phyloP scores from a whole-genome alignment of 2,329 filamentous ascomycete species.

The Aspergillus sp. region DNA sequence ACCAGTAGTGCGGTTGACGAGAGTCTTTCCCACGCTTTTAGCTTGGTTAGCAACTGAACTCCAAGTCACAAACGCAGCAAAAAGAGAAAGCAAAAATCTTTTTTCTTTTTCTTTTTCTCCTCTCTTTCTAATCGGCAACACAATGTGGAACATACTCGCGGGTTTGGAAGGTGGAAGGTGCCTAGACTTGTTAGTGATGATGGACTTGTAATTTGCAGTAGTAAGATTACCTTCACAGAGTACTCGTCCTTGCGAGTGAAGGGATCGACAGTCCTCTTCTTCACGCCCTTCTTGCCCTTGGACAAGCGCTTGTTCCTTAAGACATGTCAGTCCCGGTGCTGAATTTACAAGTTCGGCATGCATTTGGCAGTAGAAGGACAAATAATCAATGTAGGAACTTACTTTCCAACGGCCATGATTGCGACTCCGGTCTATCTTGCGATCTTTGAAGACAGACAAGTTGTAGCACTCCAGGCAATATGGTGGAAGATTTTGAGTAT shows the following conservation, averaged over 20 bases:
- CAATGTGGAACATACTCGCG: conserved; percentile 67
- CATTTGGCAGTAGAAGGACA: background rate
- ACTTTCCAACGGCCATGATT: conserved; percentile 80
- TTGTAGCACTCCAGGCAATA: conserved; percentile 33
- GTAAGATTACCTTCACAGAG: conserved; percentile 69
- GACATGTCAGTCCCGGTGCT: conserved; percentile 7
- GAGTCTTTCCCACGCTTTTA: conserved; percentile 92
- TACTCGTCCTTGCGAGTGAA: conserved; percentile 99
- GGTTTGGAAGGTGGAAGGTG: conserved; percentile 88
- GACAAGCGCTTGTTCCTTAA: conserved; percentile 98
- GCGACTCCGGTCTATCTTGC: conserved; percentile 46
- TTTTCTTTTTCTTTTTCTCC: too few relatives aligned
- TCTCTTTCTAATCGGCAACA: background rate
- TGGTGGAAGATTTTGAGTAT: conserved; percentile 30
- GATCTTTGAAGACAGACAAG: conserved; percentile 35
- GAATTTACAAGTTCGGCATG: background rate
- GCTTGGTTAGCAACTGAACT: conserved; percentile 10
- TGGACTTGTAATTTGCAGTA: background rate
- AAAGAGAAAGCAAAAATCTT: background rate
- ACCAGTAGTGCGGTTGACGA: conserved; percentile 99
- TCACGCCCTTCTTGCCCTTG: conserved; percentile 99
- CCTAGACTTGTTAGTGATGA: conserved; percentile 44
- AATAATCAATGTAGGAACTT: conserved; percentile 10
- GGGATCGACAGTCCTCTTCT: conserved; percentile 98
- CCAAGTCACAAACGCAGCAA: background rate